Base-by-base conservation (phyloP, 2,329 filamentous ascomycete genomes). In the Ceratocystis cacaofunesta region DNA sequence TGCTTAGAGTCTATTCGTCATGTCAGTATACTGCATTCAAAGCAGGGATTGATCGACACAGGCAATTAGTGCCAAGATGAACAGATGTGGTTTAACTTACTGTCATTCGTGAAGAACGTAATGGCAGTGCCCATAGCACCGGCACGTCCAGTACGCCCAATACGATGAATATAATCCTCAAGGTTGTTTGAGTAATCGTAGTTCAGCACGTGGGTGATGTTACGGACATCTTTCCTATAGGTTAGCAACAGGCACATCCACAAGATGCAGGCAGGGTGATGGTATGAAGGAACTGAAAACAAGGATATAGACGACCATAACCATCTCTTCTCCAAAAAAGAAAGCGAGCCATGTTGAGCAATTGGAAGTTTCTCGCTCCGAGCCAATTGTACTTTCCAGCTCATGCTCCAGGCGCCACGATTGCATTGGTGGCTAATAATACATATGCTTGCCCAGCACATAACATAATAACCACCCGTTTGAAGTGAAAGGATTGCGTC, bases 111-210 rank as follows among this genome's bases (percentile, higher is more conserved):
- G 79, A 99, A 99, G 73, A 99, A 85, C 70, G 94, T 97, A 75
- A 97, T 97, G 76, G 94, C 94, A 72, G 92, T 97, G 79, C 94
- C 94, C 70, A 87, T 90, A 73, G 88, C 87, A 79, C 94, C 94
- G 75, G 94, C 92, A 82, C 92, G 89, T 72, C 94, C 92, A 72
- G 94, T 97, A 79, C 94, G 89, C 73, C 94, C 94, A 77, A 92
- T 94, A 76, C 94, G 89, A 76, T 96, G 94, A 71, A 97, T 95
- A 74, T 97, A 97, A 75, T 97, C 92, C 80, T 99, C 94, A 73
- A 94, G 85, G 79, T 97, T 97, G 82, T 97, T 97, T 77, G 92
- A 92, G 79, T 97, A 97, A 78, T 97, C 94, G 89, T 97, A 96
- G 86, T 97, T 97, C 80, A 99, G 85, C 79, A 99, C 94, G 81